A percentile compares a stretch with the other conserved stretches of the same genome.
phyloP scores from a whole-genome alignment of 768 basidiomycete genomes.

The Mycena metata region DNA sequence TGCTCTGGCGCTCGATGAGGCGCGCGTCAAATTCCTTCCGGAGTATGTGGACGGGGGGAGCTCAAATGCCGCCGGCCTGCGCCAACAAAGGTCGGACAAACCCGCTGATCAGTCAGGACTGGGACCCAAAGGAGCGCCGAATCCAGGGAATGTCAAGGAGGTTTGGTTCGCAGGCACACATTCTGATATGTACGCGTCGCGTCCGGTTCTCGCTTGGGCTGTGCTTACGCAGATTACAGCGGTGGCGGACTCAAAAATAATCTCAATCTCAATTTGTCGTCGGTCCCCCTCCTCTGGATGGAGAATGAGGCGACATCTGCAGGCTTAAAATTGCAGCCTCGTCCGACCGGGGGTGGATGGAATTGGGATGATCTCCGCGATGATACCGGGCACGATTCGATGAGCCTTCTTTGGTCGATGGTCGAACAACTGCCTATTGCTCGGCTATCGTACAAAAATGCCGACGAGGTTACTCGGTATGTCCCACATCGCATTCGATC shows the following conservation, averaged over 20 bases:
- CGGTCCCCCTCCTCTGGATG: slow-evolving; percentile 34
- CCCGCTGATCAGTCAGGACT: no score
- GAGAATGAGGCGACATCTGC: slow-evolving; percentile 28
- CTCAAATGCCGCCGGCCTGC: background rate
- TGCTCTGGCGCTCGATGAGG: slow-evolving; percentile 23
- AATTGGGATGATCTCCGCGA: slow-evolving; percentile 8
- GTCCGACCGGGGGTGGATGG: slow-evolving; percentile 4
- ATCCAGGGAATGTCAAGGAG: background rate
- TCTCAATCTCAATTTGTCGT: slow-evolving; percentile 26
- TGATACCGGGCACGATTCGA: slow-evolving; percentile 9
- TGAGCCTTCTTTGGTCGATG: background rate
- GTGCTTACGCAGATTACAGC: background rate
- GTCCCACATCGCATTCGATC: no score
- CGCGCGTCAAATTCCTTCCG: slow-evolving; percentile 14
- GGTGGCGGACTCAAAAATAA: slow-evolving; percentile 28
- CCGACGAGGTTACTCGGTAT: background rate
- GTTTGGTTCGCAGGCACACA: slow-evolving; percentile 27
- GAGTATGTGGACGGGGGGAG: slow-evolving; percentile 11
- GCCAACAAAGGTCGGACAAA: no score
- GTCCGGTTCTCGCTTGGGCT: background rate
- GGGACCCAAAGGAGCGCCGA: background rate
- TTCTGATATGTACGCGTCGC: slow-evolving; percentile 6
- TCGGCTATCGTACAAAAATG: slow-evolving; percentile 7
- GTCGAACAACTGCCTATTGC: background rate
- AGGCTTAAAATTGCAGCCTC: slow-evolving; percentile 20